Percentiles rank a stretch among this genome's conserved stretches.
Evolutionary conservation across 2,329 filamentous ascomycete genomes (phyloP).

Genomic region (Coniosporium tulheliwenetii): DNA sequence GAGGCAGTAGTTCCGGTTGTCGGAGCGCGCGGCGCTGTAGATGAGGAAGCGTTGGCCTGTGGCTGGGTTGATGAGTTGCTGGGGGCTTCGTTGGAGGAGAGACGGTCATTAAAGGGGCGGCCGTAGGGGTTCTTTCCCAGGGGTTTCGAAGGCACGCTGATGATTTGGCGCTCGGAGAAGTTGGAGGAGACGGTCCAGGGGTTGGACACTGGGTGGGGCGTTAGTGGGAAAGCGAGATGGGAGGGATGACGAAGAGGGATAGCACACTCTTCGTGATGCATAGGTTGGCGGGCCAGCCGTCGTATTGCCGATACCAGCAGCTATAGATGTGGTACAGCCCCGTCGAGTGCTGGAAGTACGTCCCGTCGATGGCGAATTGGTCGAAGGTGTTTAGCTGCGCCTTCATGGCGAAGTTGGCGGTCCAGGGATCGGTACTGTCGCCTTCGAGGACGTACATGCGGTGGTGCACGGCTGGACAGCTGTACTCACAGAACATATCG

Average conservation of each 20-base stretch:
- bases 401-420: constrained; percentile 27
- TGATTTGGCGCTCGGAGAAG: constrained; percentile 29
- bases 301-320: constrained; percentile 27
- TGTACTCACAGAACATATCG: constrained; percentile 32
- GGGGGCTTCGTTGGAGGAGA: constrained; percentile 33
- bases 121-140: constrained; percentile 38
- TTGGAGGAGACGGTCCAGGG: constrained; percentile 31
- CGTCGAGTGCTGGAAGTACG: constrained; percentile 30
- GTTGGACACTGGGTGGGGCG: constrained; percentile 16
- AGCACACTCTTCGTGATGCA: constrained; percentile 30
- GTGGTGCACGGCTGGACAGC: constrained; percentile 34
- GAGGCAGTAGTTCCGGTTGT: constrained; percentile 38
- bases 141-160: constrained; percentile 29
- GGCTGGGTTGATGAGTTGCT: constrained; percentile 31
- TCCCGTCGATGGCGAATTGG: constrained; percentile 38
- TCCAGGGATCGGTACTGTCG: constrained; percentile 27
- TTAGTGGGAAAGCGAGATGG: not conserved
- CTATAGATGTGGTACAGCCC: constrained; percentile 25
- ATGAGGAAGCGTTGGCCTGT: constrained; percentile 34
- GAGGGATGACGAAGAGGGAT: not conserved
- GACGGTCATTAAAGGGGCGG: constrained; percentile 27
- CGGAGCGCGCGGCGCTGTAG: constrained; percentile 32
- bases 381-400: constrained; percentile 32
- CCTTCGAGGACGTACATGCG: constrained; percentile 35
- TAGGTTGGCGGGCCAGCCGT: constrained; percentile 35